Evolutionary conservation across 768 basidiomycete genomes (phyloP).

Genomic region (Mycena galopus): DNA sequence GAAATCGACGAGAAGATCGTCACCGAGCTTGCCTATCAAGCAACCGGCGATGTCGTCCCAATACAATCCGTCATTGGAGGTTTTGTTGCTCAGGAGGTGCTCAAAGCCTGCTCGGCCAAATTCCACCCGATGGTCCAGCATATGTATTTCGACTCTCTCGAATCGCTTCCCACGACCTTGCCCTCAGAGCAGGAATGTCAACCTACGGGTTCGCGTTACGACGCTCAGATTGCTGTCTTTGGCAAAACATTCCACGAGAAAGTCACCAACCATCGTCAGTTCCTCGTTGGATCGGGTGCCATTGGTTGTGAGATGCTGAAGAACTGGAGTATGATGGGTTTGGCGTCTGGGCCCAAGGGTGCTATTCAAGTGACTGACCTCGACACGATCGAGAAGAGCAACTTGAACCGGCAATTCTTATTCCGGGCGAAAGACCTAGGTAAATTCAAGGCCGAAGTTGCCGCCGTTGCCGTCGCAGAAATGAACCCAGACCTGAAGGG

Average conservation of each 20-base stretch:
- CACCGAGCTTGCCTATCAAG: constrained; percentile 91
- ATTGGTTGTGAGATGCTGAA: constrained; percentile 99
- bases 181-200: constrained; percentile 89
- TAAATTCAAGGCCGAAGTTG: constrained; percentile 97
- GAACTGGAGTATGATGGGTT: constrained; percentile 99
- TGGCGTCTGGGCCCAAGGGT: constrained; percentile 84
- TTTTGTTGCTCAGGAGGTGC: constrained; percentile 97
- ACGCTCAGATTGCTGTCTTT: constrained; percentile 96
- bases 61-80: constrained; percentile 95
- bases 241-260: constrained; percentile 94
- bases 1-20: constrained; percentile 87
- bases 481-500: constrained; percentile 95
- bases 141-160: constrained; percentile 97
- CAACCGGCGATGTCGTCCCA: constrained; percentile 90
- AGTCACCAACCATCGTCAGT: constrained; percentile 90
- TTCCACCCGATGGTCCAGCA: constrained; percentile 97
- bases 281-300: constrained; percentile 98
- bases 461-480: constrained; percentile 88
- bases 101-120: constrained; percentile 97
- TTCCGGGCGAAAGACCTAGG: constrained; percentile 97
- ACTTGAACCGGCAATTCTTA: constrained; percentile 97
- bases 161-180: constrained; percentile 83
- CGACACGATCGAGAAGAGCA: constrained; percentile 99
- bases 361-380: constrained; percentile 94
- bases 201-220: constrained; percentile 88